phyloP scores from a whole-genome alignment of 768 basidiomycete species.

The Phallus indusiatus region DNA sequence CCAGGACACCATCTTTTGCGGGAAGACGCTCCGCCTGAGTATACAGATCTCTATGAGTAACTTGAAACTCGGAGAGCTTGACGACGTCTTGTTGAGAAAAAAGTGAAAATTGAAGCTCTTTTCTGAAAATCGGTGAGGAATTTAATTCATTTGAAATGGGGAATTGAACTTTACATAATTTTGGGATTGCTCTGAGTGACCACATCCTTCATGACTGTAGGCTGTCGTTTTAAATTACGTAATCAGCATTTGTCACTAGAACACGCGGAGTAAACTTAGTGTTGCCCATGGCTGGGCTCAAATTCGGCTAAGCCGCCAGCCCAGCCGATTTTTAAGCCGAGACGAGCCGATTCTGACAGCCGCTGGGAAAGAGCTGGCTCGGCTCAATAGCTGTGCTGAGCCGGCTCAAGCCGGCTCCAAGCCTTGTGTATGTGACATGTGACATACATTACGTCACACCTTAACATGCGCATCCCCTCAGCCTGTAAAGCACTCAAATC shows the following conservation, averaged over 20 bases:
- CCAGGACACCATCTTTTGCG: constrained; percentile 86
- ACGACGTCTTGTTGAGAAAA: constrained; percentile 94
- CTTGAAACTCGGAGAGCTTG: constrained; percentile 91
- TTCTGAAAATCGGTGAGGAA: constrained; percentile 38
- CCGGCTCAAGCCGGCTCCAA: no score
- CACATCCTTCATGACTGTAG: constrained; percentile 59
- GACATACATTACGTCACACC: no score
- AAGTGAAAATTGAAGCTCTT: constrained; percentile 92
- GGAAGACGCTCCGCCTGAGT: constrained; percentile 74
- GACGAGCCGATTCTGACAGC: no score
- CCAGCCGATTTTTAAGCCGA: no score
- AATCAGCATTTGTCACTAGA: not conserved
- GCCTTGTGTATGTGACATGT: no score
- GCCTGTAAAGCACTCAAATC: no score
- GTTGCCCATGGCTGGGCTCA: no score
- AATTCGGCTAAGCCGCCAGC: no score
- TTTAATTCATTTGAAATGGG: constrained; percentile 5
- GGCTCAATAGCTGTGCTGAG: no score
- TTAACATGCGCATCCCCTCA: no score
- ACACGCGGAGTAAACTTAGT: no score
- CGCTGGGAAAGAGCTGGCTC: no score
- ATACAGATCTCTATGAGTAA: constrained; percentile 88
- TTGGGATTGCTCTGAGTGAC: constrained; percentile 74
- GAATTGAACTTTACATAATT: constrained; percentile 51
- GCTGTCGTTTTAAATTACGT: not conserved